phyloP scores from a whole-genome alignment of 257 asterid genomes.

The Plantago ovata region DNA sequence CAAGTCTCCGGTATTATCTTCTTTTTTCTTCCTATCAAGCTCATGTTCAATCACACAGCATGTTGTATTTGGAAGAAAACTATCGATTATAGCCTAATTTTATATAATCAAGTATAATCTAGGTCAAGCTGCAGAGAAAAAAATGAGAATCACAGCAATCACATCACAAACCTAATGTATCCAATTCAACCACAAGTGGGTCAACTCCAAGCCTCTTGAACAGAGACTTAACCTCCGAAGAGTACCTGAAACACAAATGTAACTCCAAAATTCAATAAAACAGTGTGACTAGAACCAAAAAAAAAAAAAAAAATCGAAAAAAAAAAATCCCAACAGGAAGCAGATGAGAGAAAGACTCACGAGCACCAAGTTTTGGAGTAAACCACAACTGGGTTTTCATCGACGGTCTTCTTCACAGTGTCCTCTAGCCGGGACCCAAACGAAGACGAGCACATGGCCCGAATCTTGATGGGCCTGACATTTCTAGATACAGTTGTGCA shows the following conservation, averaged over 20 bases:
- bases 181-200: conserved; percentile 81
- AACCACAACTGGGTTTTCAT: conserved; percentile 74
- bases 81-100: no score
- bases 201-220: conserved; percentile 77
- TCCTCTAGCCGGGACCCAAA: conserved; percentile 63
- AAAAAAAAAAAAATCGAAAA: neutral
- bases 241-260: conserved; percentile 46
- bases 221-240: conserved; percentile 77
- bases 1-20: no score
- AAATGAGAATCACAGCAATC: neutral
- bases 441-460: conserved; percentile 57
- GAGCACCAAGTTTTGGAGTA: conserved; percentile 95
- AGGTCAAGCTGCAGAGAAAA: neutral
- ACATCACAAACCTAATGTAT: conserved; percentile 57
- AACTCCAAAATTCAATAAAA: neutral
- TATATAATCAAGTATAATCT: neutral
- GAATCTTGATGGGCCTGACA: conserved; percentile 31
- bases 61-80: no score
- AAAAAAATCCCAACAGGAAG: neutral
- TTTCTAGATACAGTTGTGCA: conserved; percentile 21
- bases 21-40: no score
- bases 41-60: no score
- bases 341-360: no score
- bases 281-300: no score
- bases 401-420: conserved; percentile 48